Evolutionary conservation across 2,329 filamentous ascomycete genomes (phyloP).

Genomic region (Aureobasidium melanogenum): DNA sequence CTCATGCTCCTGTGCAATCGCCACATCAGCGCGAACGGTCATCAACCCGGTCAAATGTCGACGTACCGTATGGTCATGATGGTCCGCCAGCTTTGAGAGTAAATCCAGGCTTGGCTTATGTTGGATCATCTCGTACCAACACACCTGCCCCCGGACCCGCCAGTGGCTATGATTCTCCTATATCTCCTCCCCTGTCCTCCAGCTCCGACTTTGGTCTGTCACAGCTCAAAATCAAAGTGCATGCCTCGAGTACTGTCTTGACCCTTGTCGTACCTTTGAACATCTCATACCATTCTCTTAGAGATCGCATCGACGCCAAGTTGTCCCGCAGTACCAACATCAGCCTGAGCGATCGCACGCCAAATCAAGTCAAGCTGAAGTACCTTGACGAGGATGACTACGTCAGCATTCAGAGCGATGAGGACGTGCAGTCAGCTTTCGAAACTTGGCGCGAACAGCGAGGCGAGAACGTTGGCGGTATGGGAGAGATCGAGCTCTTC

Average conservation of each 20-base stretch:
- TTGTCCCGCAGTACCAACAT: conserved; percentile 76
- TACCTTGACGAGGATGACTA: conserved; percentile 91
- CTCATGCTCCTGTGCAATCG: conserved; percentile 50
- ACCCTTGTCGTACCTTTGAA: conserved; percentile 95
- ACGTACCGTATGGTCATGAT: conserved; percentile 32
- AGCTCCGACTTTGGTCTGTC: conserved; percentile 15
- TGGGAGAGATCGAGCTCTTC: conserved; percentile 85
- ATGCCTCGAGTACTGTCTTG: conserved; percentile 83
- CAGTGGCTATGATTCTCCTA: conserved; percentile 22
- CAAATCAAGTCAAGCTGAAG: conserved; percentile 64
- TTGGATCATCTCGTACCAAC: background rate
- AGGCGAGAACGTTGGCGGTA: conserved; percentile 51
- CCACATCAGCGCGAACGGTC: conserved; percentile 57
- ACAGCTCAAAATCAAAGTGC: conserved; percentile 95
- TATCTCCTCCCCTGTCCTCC: conserved; percentile 34
- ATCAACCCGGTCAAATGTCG: conserved; percentile 12
- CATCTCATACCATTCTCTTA: conserved; percentile 86
- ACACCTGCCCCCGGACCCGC: background rate
- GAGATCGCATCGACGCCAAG: conserved; percentile 94
- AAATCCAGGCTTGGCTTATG: conserved; percentile 3
- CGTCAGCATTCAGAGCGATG: conserved; percentile 88
- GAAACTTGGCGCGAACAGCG: conserved; percentile 80
- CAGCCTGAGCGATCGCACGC: conserved; percentile 58
- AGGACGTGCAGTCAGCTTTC: conserved; percentile 93
- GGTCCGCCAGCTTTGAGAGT: conserved; percentile 38